phyloP scores from a whole-genome alignment of 192 early-diverging fungal genomes.

The Podila epigama region DNA sequence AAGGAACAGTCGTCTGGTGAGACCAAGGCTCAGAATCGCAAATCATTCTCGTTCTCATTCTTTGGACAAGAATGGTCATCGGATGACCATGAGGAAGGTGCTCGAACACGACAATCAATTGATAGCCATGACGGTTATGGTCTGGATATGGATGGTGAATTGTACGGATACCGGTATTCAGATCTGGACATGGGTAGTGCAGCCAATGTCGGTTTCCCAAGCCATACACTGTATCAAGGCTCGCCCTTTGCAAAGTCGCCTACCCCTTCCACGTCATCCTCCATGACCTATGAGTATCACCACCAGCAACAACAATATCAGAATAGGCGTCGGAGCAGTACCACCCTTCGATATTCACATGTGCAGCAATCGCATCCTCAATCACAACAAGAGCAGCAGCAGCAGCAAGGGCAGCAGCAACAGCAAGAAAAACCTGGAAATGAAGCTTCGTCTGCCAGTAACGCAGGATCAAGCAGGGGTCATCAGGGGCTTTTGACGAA shows the following conservation, averaged over 20 bases:
- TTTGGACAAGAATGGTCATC: constrained; percentile 14
- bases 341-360: neutral
- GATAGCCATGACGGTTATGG: constrained; percentile 14
- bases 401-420: neutral
- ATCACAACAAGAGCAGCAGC: neutral
- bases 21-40: constrained; percentile 21
- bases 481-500: neutral
- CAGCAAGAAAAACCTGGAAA: neutral
- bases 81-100: neutral
- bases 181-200: constrained; percentile 3
- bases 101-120: neutral
- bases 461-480: neutral
- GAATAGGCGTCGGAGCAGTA: neutral
- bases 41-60: constrained; percentile 36
- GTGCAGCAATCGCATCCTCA: neutral
- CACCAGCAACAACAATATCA: neutral
- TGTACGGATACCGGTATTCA: constrained; percentile 27
- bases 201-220: constrained; percentile 15
- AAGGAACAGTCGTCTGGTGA: constrained; percentile 27
- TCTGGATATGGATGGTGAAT: constrained; percentile 27
- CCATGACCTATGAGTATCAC: neutral
- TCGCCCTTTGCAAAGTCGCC: constrained; percentile 21
- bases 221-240: constrained; percentile 18
- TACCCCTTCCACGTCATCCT: neutral
- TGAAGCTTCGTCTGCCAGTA: neutral